Evolutionary conservation across 805 yeast species (phyloP).

Genomic region (Candida incommunis): DNA sequence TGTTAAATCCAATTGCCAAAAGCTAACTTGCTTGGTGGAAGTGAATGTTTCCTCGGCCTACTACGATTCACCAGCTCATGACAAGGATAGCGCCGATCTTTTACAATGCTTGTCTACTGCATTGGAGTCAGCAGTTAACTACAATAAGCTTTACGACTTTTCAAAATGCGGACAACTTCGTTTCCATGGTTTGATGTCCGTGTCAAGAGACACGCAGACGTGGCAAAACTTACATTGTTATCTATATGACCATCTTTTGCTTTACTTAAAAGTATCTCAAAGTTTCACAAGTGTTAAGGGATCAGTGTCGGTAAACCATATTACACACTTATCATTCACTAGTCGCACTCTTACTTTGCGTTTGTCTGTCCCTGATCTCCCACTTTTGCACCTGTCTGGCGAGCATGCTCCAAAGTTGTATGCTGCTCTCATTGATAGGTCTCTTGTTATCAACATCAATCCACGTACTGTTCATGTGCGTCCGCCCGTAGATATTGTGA

Average conservation of each 20-base stretch:
- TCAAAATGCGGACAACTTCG: not conserved
- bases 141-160: not conserved
- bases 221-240: not conserved
- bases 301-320: not conserved
- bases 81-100: not conserved
- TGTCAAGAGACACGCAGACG: not conserved
- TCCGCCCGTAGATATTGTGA: not conserved
- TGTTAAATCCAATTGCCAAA: not conserved
- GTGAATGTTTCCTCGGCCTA: not conserved
- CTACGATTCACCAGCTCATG: not conserved
- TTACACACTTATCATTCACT: not conserved
- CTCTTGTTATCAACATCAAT: not conserved
- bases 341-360: not conserved
- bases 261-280: not conserved
- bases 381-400: not conserved
- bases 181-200: not conserved
- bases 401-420: not conserved
- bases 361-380: not conserved
- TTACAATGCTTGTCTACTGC: not conserved
- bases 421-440: not conserved
- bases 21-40: not conserved
- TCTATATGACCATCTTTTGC: not conserved
- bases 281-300: not conserved
- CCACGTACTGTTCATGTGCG: not conserved
- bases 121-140: not conserved